Evolutionary conservation across 1,284 basidiomycete genomes (phyloP), one percentile per base, ranked within the genome.

Genomic region (Apiotrichum akiyoshidainum): DNA sequence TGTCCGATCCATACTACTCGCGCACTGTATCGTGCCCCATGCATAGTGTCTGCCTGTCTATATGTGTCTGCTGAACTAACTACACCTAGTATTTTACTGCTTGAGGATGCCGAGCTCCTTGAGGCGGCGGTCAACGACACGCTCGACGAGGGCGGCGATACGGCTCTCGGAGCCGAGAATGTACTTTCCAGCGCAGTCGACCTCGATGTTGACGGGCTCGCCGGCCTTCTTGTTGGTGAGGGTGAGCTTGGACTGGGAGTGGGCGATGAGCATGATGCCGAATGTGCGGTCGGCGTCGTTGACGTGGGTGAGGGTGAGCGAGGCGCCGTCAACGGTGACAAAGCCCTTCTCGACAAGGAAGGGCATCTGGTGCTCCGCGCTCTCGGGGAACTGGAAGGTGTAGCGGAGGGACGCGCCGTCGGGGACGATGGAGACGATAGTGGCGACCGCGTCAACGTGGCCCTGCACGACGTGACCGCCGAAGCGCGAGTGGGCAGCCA

Each of bases 401-500:
- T 91, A 81, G 37, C 90, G 87, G 64, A 96, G 75, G 12, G 93
- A 96, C 70, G 95, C 91, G 16, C 92, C 93, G 69, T 97, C 96
- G 13, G 83, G 81, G 6, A 76, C 79, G 49, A 84, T 84, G 13
- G 84, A 83, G 42, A 87, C 72, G 56, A 97, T 82, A 1, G 80
- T 87, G 2, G 89, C 93, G 2, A 92, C 95, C 7, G 85, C 86
- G 72, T 99, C 96, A 61, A 99, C 89, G 76, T 97, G 93, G 21
- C 90, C 93, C 90, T 98, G 95, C 8, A 99, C 96, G 74, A 97
- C 94, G 75, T 99, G 95, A 8, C 95, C 95, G 33, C 95, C 95
- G 71, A 99, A 97, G 46, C 95, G 83, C 12, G 86, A 87, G 78
- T 95, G 89, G 1, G 88, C 87, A 16, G 86, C 86, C 92, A 99